These are phyloP conservation scores for Yarrowia bubula DNA, from an alignment of 805 yeast species.

Conservation along the genomic window DNA sequence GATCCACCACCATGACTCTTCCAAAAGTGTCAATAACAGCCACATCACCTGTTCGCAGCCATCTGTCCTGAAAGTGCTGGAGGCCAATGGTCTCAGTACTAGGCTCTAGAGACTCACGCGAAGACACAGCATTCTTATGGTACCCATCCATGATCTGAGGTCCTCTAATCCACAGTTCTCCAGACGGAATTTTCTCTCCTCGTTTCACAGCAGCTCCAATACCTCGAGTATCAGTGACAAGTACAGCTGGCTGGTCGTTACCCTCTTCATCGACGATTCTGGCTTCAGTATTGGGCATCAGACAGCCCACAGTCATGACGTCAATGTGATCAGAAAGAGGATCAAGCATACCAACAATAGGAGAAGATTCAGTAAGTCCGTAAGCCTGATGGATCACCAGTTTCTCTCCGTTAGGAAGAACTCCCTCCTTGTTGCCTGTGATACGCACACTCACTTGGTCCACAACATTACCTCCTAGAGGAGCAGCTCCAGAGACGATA, in stretches of 20 bases:
- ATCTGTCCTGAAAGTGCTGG: constrained; percentile 45
- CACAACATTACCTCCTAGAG: constrained; percentile 38
- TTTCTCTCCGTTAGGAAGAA: neutral
- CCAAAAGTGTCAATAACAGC: constrained; percentile 49
- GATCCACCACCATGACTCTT: constrained; percentile 46
- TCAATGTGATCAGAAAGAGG: constrained; percentile 14
- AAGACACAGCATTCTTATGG: constrained; percentile 49
- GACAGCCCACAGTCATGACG: constrained; percentile 19
- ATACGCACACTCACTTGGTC: constrained; percentile 2
- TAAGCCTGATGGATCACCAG: constrained; percentile 23
- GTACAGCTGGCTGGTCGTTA: constrained; percentile 16
- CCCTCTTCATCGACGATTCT: constrained; percentile 20
- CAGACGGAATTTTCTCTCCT: constrained; percentile 35
- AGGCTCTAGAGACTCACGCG: constrained; percentile 11
- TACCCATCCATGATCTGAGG: constrained; percentile 54
- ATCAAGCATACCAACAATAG: constrained; percentile 18
- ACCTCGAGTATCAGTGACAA: constrained; percentile 4
- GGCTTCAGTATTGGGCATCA: constrained; percentile 16
- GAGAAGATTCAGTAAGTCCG: constrained; percentile 8
- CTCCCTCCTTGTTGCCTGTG: constrained; percentile 17
- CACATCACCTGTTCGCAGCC: constrained; percentile 62
- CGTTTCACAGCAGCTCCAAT: constrained; percentile 23
- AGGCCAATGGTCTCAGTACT: neutral
- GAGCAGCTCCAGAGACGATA: constrained; percentile 49
- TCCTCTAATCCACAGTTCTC: constrained; percentile 56